These are phyloP conservation scores for Sesbania bispinosa DNA, from an alignment of 306 rosid genomes.

Conservation along the genomic window DNA sequence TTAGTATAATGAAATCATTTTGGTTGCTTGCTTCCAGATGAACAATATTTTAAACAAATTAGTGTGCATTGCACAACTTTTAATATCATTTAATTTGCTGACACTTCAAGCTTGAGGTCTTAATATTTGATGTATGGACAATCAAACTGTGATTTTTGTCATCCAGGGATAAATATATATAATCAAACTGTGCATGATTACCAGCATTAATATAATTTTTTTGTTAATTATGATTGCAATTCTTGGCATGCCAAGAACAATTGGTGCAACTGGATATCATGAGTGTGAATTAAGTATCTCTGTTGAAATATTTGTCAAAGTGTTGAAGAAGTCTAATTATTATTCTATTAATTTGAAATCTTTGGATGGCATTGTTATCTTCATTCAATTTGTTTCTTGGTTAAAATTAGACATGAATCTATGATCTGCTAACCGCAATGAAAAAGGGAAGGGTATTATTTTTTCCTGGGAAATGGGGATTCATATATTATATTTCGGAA, in stretches of 20 bases:
- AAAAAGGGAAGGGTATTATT: too few species aligned
- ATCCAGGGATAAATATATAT: not conserved
- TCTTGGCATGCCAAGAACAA: not conserved
- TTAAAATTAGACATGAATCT: too few species aligned
- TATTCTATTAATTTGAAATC: too few species aligned
- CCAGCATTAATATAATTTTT: not conserved
- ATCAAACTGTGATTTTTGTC: not conserved
- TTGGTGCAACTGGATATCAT: not conserved
- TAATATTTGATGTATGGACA: not conserved
- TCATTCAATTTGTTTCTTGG: too few species aligned
- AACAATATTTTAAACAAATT: not conserved
- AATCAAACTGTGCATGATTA: not conserved
- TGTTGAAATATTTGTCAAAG: too few species aligned
- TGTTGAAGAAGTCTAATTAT: too few species aligned
- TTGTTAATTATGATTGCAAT: not conserved
- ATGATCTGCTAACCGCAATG: too few species aligned
- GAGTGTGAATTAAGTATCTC: not conserved
- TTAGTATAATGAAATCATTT: not conserved
- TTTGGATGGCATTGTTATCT: too few species aligned
- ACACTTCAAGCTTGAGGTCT: not conserved
- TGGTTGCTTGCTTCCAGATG: not conserved
- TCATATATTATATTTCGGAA: too few species aligned
- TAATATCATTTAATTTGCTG: not conserved
- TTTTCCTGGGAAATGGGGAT: too few species aligned
- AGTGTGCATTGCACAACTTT: not conserved